Evolutionary conservation across 208 protist genomes (phyloP).

Genomic region (Blastocrithidia nonstop): DNA sequence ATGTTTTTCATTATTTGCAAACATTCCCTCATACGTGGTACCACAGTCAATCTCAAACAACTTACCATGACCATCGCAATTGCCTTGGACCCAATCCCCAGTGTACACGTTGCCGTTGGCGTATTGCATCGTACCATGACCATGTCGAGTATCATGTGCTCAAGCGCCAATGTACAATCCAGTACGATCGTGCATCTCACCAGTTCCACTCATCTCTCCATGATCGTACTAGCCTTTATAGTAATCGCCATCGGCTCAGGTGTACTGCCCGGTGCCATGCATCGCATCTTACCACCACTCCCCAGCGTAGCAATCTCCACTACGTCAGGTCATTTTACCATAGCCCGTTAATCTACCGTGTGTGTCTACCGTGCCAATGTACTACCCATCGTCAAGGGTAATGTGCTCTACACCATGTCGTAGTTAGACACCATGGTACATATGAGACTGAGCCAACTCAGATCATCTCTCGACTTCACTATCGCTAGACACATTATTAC

Average conservation of each 20-base stretch:
- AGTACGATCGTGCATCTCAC: conserved; percentile 59
- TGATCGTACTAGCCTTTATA: conserved; percentile 52
- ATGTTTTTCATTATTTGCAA: conserved; percentile 59
- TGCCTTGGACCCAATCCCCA: conserved; percentile 71
- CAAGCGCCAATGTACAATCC: conserved; percentile 75
- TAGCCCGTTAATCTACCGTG: conserved; percentile 57
- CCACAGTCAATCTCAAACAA: conserved; percentile 29
- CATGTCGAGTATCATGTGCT: conserved; percentile 71
- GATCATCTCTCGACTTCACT: too few relatives aligned
- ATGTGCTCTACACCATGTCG: conserved; percentile 27
- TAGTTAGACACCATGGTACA: conserved; percentile 25
- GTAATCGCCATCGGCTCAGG: conserved; percentile 60
- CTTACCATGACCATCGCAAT: conserved; percentile 69
- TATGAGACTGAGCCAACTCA: neutral
- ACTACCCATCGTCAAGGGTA: conserved; percentile 59
- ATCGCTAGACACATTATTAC: neutral
- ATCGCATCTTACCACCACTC: conserved; percentile 63
- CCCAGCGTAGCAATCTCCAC: conserved; percentile 65
- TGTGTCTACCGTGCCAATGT: conserved; percentile 56
- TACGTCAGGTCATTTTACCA: conserved; percentile 59
- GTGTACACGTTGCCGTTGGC: conserved; percentile 65
- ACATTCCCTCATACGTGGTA: conserved; percentile 53
- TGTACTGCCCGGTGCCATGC: conserved; percentile 60
- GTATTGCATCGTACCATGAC: conserved; percentile 65
- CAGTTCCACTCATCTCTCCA: conserved; percentile 52